Conservation (phyloP, 2,329 filamentous ascomycete genomes). For the Didymellaceae sp. region DNA sequence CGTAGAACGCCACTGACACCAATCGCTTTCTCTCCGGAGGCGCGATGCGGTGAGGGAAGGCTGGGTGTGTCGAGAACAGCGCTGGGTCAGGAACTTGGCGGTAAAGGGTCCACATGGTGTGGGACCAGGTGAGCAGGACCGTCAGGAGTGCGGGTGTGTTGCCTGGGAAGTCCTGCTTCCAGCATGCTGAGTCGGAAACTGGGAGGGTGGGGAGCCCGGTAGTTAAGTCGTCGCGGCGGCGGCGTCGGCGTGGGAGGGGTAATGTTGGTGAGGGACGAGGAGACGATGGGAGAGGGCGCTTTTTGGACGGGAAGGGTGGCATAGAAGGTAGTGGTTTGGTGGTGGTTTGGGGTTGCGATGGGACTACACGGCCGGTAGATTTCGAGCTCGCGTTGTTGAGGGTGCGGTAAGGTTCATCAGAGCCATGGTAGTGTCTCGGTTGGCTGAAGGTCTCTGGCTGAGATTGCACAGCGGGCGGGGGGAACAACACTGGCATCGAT, state of each 20-base stretch:
- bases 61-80: conserved; percentile 22
- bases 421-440: too few species aligned
- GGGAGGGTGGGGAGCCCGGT: conserved; percentile 19
- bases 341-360: background rate
- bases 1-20: conserved; percentile 30
- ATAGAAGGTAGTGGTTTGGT: background rate
- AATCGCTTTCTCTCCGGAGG: conserved; percentile 21
- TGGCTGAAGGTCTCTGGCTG: too few species aligned
- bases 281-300: background rate
- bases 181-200: background rate
- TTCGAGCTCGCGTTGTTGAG: too few species aligned
- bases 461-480: conserved; percentile 13
- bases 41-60: conserved; percentile 23
- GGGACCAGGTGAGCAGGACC: conserved; percentile 29
- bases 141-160: conserved; percentile 24
- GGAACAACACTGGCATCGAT: conserved; percentile 13
- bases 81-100: conserved; percentile 10
- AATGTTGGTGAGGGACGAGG: too few species aligned
- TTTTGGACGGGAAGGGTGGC: too few species aligned
- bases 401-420: too few species aligned
- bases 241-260: too few species aligned
- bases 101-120: conserved; percentile 21
- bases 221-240: conserved; percentile 1
- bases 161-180: conserved; percentile 22
- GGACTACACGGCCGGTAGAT: too few species aligned